Evolutionary conservation across 1,284 basidiomycete species (phyloP).

Genomic region (Cutaneotrichosporon sp.): DNA sequence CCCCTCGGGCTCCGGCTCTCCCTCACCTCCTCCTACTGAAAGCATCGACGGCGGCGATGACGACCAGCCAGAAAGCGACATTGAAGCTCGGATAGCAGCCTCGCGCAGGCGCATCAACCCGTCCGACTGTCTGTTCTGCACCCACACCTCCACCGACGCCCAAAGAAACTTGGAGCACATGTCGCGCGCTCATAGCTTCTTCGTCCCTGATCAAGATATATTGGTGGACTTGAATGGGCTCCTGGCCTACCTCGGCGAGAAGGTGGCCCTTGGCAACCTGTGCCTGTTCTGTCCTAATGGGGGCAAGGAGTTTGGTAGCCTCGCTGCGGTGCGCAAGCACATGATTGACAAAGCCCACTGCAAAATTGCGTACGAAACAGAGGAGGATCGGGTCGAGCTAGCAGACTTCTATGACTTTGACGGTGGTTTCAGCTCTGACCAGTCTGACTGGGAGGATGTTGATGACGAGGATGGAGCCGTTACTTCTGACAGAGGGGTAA

Average conservation of each 20-base stretch:
- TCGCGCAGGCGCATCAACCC: constrained; percentile 59
- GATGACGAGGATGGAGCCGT: constrained; percentile 36
- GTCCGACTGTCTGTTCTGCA: constrained; percentile 82
- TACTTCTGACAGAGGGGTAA: constrained; percentile 22
- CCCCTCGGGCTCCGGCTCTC: not conserved
- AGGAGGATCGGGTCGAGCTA: constrained; percentile 74
- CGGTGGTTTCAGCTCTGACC: constrained; percentile 65
- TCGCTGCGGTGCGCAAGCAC: constrained; percentile 83
- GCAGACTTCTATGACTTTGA: constrained; percentile 94
- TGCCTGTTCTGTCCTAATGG: constrained; percentile 83
- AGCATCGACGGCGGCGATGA: constrained; percentile 54
- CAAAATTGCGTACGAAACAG: constrained; percentile 85
- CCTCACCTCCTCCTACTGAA: constrained; percentile 21
- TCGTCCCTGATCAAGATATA: constrained; percentile 90
- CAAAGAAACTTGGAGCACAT: constrained; percentile 79
- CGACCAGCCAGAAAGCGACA: constrained; percentile 28
- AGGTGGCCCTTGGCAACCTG: constrained; percentile 84
- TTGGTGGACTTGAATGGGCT: constrained; percentile 79
- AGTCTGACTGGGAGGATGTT: constrained; percentile 46
- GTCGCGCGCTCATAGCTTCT: constrained; percentile 84
- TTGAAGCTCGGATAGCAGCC: constrained; percentile 63
- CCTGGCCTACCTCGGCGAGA: constrained; percentile 83
- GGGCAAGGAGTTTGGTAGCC: constrained; percentile 68
- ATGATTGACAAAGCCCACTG: constrained; percentile 94
- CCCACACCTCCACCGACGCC: constrained; percentile 55